Evolutionary conservation across 2,329 filamentous ascomycete species (phyloP).

Genomic region (Trichoderma pleuroti): DNA sequence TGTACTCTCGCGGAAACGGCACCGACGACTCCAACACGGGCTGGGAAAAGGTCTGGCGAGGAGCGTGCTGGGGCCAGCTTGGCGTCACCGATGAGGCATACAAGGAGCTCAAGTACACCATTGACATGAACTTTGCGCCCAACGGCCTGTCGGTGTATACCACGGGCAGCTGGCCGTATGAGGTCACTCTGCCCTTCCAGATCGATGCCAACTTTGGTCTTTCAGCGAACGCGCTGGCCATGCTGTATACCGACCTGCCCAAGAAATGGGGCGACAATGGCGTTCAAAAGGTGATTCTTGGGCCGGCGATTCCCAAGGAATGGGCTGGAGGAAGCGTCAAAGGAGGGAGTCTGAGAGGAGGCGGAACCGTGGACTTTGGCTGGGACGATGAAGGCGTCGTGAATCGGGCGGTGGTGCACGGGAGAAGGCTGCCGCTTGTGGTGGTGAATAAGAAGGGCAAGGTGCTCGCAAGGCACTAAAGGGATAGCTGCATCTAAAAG

Average conservation of each 20-base stretch:
- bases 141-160: conserved; percentile 13
- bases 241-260: conserved; percentile 14
- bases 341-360: conserved; percentile 15
- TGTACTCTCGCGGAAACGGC: conserved; percentile 47
- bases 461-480: not conserved
- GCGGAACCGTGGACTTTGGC: conserved; percentile 17
- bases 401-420: conserved; percentile 1
- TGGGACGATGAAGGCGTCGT: conserved; percentile 16
- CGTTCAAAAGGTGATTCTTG: conserved; percentile 15
- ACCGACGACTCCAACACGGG: conserved; percentile 49
- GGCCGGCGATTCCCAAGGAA: conserved; percentile 14
- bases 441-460: conserved; percentile 17
- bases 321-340: conserved; percentile 17
- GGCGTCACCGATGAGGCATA: conserved; percentile 50
- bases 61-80: conserved; percentile 53
- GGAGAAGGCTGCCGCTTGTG: not conserved
- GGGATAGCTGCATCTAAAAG: not conserved
- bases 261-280: conserved; percentile 1
- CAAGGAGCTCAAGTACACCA: conserved; percentile 44
- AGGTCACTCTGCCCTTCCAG: conserved; percentile 25
- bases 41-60: conserved; percentile 57
- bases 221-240: conserved; percentile 14
- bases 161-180: conserved; percentile 14
- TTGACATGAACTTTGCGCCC: conserved; percentile 45
- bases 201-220: conserved; percentile 31